Conservation (phyloP, 306 rosid genomes). For the Rubus parviflorus region DNA sequence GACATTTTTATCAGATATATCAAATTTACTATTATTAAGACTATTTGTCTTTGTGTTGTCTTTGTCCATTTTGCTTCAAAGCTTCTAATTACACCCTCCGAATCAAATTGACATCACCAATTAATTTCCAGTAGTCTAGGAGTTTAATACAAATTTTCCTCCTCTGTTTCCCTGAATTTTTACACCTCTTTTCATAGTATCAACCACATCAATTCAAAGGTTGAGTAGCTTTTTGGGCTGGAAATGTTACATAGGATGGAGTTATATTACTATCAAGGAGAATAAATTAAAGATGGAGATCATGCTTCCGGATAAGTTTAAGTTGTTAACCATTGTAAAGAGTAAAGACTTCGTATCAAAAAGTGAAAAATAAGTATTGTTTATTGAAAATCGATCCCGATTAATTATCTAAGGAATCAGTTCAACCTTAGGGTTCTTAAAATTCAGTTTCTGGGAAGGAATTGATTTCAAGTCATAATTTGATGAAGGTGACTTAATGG, state of each 20-base stretch:
- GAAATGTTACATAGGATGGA: neutral
- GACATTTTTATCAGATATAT: neutral
- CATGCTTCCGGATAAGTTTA: neutral
- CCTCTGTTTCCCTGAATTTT: neutral
- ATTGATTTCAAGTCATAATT: too few species aligned
- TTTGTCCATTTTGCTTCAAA: slow-evolving; percentile 19
- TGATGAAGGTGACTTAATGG: neutral
- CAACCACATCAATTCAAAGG: neutral
- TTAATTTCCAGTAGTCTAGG: neutral
- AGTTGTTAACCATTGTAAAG: neutral
- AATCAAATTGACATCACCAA: slow-evolving; percentile 25
- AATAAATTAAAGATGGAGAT: neutral
- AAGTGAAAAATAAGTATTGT: too few species aligned
- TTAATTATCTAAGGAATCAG: neutral
- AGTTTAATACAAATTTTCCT: neutral
- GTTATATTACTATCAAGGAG: neutral
- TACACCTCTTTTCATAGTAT: neutral
- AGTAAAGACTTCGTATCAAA: neutral
- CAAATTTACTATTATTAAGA: neutral
- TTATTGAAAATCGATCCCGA: too few species aligned
- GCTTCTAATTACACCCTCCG: slow-evolving; percentile 11
- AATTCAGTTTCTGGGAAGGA: too few species aligned
- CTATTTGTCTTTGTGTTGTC: slow-evolving; percentile 18
- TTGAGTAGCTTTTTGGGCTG: neutral
- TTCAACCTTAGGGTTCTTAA: neutral